These are phyloP conservation scores for Colletotrichum endophyticum DNA, from an alignment of 2,329 filamentous ascomycete genomes.

Conservation along the genomic window DNA sequence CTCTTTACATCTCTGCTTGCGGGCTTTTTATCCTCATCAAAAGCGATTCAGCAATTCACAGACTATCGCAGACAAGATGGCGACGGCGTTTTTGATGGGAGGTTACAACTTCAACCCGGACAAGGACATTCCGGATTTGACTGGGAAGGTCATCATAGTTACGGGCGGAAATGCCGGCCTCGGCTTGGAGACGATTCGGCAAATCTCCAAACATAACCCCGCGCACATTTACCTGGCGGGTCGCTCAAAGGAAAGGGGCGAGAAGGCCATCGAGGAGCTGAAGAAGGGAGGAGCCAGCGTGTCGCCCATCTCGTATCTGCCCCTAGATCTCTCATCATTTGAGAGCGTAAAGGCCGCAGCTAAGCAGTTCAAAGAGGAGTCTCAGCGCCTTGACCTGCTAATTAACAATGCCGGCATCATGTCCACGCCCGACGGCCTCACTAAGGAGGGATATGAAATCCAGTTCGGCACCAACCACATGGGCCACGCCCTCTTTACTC, in stretches of 20 bases:
- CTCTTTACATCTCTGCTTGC: fast-evolving
- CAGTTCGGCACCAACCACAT: constrained; percentile 35
- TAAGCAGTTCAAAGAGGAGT: constrained; percentile 4
- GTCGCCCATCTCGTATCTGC: neutral
- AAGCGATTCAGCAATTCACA: neutral
- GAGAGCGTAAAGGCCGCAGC: constrained; percentile 19
- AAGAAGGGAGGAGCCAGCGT: neutral
- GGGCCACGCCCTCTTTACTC: constrained; percentile 28
- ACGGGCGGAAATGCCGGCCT: constrained; percentile 46
- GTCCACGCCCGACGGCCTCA: constrained; percentile 26
- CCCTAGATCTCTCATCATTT: constrained; percentile 18
- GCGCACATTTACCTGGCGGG: constrained; percentile 23
- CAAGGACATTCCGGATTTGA: constrained; percentile 35
- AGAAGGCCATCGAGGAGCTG: constrained; percentile 6
- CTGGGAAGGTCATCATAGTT: constrained; percentile 39
- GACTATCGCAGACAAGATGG: neutral
- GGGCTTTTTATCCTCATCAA: neutral
- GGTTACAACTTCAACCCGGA: constrained; percentile 12
- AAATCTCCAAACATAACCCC: constrained; percentile 39
- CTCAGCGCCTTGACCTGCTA: constrained; percentile 34
- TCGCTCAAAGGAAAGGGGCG: neutral
- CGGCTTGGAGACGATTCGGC: constrained; percentile 41
- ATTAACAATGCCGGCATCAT: constrained; percentile 31
- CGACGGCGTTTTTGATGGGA: constrained; percentile 7
- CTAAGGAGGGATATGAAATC: constrained; percentile 33